Evolutionary conservation across 208 protist genomes (phyloP), one percentile per base, ranked within the genome.

Genomic region (Acanthamoeba healyi): DNA sequence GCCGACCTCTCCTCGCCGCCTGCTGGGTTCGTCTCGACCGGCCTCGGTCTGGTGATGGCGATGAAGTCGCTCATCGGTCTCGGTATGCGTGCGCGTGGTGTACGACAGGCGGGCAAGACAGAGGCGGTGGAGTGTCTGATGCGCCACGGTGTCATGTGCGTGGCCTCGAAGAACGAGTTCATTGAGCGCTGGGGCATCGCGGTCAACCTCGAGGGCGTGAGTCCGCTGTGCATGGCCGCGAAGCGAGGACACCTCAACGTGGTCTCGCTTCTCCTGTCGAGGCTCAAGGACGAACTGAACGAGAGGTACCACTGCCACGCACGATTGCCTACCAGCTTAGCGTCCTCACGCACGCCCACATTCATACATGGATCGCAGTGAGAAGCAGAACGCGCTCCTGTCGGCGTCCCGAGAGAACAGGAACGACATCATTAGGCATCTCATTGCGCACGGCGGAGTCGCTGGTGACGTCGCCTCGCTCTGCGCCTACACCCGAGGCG

Each of bases 141-240:
- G 67, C 32, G 38, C 17, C 67, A 79, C 36, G 67, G n/a, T 6
- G 67, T 79, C 17, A 79, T 79, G 67, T 79, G 67, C 38, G 36
- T 79, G 6, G 67, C 67, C 36, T 79, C 67, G 36, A 15, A 79
- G 5, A 79, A 79, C 67, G 67, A 79, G 36, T 79, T 79, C 67
- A 79, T 79, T 10, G 36, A 79, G 38, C 10, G 22, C 22, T 79
- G 67, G 67, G 67, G 67, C 32, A 6, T 44, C 0, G 9, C 67
- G 15, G 67, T 79, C 36, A 24, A 79, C 32, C 2, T 79, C 14
- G 67, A 79, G 32, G 67, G 67, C 32, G 67, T 79, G 19, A 79
- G 67, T 10, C 67, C 67, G 0, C 17, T 79, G 32, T 79, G 67
- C 36, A 79, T 79, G 67, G 67, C 67, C 22, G 67, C 67, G 1